These are phyloP conservation scores for Rhodotorula sp. DNA, from an alignment of 1,284 basidiomycete species.

Conservation along the genomic window DNA sequence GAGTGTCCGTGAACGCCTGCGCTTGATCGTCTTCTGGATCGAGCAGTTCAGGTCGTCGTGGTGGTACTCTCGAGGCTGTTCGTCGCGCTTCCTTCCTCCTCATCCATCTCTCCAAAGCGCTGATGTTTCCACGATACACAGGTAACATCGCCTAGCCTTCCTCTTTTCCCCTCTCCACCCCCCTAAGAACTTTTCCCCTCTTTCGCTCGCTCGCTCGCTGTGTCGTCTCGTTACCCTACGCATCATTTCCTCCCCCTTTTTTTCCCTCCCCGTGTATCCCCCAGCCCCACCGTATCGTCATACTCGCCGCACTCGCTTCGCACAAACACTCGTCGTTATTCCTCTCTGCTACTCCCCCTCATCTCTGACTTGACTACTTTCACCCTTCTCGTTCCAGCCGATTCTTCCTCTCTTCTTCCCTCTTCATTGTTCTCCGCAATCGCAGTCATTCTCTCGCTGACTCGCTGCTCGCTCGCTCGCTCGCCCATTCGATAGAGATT, in stretches of 20 bases:
- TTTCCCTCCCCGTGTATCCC: neutral
- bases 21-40: constrained; percentile 89
- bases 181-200: neutral
- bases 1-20: constrained; percentile 70
- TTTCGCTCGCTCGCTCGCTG: neutral
- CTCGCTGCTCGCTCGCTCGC: too few relatives aligned
- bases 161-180: neutral
- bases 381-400: too few relatives aligned
- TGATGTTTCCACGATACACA: neutral
- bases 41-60: constrained; percentile 70
- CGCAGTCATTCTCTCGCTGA: too few relatives aligned
- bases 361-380: too few relatives aligned
- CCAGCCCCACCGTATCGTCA: neutral
- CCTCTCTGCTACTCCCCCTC: too few relatives aligned
- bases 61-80: constrained; percentile 57
- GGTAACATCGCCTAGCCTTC: constrained; percentile 13
- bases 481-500: too few relatives aligned
- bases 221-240: constrained; percentile 4
- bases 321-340: too few relatives aligned
- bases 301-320: neutral
- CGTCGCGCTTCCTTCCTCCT: neutral
- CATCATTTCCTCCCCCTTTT: neutral
- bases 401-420: too few relatives aligned
- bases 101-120: neutral
- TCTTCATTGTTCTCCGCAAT: neutral